These are phyloP conservation scores for Clitopilus passeckerianus DNA, from an alignment of 768 basidiomycete species.

Conservation along the genomic window DNA sequence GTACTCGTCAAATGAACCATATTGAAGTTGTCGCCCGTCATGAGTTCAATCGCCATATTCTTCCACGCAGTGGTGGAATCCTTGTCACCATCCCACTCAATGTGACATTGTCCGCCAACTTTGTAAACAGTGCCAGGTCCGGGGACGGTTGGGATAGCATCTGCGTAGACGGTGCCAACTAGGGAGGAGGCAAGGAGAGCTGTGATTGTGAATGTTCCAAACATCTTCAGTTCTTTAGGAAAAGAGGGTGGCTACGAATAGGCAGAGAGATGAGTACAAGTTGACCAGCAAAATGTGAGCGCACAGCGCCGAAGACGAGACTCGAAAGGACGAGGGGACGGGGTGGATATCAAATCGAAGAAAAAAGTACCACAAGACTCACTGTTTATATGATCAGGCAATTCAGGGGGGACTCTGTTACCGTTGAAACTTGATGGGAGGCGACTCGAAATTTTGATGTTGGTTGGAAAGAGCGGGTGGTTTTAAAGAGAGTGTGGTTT, in stretches of 20 bases:
- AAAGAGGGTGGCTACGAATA: neutral
- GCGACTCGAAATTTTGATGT: neutral
- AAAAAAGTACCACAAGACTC: neutral
- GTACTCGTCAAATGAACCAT: constrained; percentile 68
- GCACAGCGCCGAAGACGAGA: neutral
- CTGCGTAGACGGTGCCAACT: constrained; percentile 42
- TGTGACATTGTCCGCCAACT: constrained; percentile 48
- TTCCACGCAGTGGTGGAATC: constrained; percentile 56
- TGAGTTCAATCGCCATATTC: constrained; percentile 70
- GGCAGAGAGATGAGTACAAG: neutral
- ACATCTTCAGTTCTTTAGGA: constrained; percentile 23
- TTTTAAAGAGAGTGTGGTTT: neutral
- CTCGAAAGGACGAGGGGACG: neutral
- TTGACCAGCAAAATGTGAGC: constrained; percentile 1
- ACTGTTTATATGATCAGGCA: neutral
- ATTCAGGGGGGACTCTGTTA: neutral
- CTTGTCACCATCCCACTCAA: constrained; percentile 56
- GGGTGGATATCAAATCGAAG: neutral
- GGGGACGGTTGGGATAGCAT: constrained; percentile 55
- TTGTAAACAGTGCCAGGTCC: constrained; percentile 55
- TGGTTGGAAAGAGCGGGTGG: neutral
- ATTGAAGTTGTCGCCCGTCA: constrained; percentile 68
- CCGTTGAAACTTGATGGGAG: neutral
- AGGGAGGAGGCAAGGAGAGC: constrained; percentile 31
- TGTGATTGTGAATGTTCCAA: constrained; percentile 29